Percentiles rank a stretch among this genome's conserved stretches.
Conservation (phyloP, 192 early-diverging fungal species). For the Piromyces sp. region DNA sequence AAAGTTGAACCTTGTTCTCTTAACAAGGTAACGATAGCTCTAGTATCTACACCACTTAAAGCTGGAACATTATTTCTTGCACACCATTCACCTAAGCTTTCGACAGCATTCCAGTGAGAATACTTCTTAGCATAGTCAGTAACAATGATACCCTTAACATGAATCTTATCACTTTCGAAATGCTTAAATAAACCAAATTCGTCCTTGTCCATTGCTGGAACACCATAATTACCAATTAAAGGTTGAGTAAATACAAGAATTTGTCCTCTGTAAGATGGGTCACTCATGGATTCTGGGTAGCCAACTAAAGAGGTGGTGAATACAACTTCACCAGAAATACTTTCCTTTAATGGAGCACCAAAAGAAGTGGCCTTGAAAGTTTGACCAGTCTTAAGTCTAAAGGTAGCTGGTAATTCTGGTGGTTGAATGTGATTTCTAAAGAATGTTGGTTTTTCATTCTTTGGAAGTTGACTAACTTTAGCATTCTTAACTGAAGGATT, state of each 20-base stretch:
- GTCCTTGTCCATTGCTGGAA: conserved; percentile 55
- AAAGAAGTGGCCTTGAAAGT: conserved; percentile 72
- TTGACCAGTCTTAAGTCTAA: conserved; percentile 67
- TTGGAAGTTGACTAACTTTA: neutral
- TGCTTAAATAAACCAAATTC: conserved; percentile 63
- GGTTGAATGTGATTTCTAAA: conserved; percentile 7
- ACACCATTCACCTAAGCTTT: conserved; percentile 81
- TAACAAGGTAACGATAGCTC: conserved; percentile 67
- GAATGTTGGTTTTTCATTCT: neutral
- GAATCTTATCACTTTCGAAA: conserved; percentile 76
- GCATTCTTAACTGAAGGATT: neutral
- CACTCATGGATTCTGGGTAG: conserved; percentile 94
- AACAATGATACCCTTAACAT: conserved; percentile 72
- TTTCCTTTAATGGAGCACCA: conserved; percentile 40
- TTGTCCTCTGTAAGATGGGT: conserved; percentile 91
- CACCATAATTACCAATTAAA: conserved; percentile 90
- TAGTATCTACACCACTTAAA: conserved; percentile 80
- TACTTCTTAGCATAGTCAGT: conserved; percentile 79
- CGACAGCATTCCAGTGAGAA: conserved; percentile 86
- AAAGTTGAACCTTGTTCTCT: conserved; percentile 74
- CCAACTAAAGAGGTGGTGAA: conserved; percentile 90
- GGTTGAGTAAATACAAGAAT: conserved; percentile 94
- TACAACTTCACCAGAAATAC: conserved; percentile 73
- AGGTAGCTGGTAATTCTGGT: conserved; percentile 30
- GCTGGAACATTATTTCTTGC: conserved; percentile 63